Base-by-base conservation (phyloP, 176 grass and related monocot genomes). In the Pharus latifolius region DNA sequence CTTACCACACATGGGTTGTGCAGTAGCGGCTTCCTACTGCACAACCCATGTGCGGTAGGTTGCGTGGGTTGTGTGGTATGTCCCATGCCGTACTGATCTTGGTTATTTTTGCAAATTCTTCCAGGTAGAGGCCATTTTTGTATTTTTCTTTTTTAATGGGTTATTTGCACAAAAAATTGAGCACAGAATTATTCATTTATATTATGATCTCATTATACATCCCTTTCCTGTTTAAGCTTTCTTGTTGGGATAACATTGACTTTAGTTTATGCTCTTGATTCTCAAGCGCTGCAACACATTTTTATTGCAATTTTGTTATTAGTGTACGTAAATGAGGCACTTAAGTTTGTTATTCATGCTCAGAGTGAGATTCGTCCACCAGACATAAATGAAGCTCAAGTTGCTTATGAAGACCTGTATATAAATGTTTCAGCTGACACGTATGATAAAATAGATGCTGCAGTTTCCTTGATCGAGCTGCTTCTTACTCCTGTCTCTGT, bases 361-460 rank as follows among this genome's bases (percentile, higher is more conserved):
- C 89, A 98, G 94, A 63, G 22, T 55, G 89, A 98, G 85, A 82
- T 98, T 70, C 73, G 75, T 33, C 80, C 85, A 51, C 32, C 76
- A 59, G 89, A 90, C 59, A 69, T 85, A 90, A 68, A 77, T 78
- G 89, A 90, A 78, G 81, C 27, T 6, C 70, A 67, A 71, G 77
- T 34, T 90, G 66, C 66, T 43, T 97, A 90, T 83, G 86, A 90
- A 76, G 94, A 92, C 43, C 55, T 97, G 59, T 69, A 88, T 26
- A 79, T 97, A 13, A 84, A 87, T 70, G 84, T 97, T 47, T 84
- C 70, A 30, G 86, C 94, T 47, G 94, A 92, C 32, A 85, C 89
- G 51, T 85, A 97, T 74, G 89, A 92, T 68, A 97, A 97, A 92
- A 65, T 92, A 48, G 94, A 97, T 72, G 73, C 86, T 75, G 94